Evolutionary conservation across 192 early-diverging fungal genomes (phyloP).

Genomic region (Gonapodya sp.): DNA sequence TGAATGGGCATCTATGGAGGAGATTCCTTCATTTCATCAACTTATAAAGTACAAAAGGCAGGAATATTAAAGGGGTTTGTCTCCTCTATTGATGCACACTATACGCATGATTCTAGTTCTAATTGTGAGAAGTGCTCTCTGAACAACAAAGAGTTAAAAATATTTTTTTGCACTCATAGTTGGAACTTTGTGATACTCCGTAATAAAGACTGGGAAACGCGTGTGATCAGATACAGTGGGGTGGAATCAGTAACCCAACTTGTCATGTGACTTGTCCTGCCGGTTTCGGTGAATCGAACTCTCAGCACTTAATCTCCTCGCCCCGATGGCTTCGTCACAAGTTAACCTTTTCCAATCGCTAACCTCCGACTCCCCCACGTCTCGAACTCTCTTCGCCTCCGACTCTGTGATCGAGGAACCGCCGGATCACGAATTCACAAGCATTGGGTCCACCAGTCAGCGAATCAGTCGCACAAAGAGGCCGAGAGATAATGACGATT

Average conservation of each 20-base stretch:
- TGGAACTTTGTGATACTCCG: too few species aligned
- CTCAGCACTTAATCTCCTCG: not conserved
- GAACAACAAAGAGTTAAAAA: not conserved
- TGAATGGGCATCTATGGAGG: too few species aligned
- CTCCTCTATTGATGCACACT: too few species aligned
- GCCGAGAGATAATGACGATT: not conserved
- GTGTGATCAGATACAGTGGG: too few species aligned
- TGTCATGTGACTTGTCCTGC: not conserved
- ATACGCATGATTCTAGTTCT: too few species aligned
- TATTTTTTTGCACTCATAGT: not conserved
- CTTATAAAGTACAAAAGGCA: too few species aligned
- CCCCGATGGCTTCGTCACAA: not conserved
- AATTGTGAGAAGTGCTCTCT: not conserved
- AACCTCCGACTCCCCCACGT: not conserved
- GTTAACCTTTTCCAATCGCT: not conserved
- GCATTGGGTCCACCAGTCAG: not conserved
- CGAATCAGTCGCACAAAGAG: not conserved
- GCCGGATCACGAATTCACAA: too few species aligned
- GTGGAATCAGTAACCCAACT: too few species aligned
- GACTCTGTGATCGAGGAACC: too few species aligned
- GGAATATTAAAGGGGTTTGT: too few species aligned
- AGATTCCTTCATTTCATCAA: too few species aligned
- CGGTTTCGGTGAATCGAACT: not conserved
- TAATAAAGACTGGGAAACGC: too few species aligned
- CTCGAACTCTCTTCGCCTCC: not conserved